phyloP scores from a whole-genome alignment of 768 basidiomycete genomes.

The Rhodocollybia butyracea region DNA sequence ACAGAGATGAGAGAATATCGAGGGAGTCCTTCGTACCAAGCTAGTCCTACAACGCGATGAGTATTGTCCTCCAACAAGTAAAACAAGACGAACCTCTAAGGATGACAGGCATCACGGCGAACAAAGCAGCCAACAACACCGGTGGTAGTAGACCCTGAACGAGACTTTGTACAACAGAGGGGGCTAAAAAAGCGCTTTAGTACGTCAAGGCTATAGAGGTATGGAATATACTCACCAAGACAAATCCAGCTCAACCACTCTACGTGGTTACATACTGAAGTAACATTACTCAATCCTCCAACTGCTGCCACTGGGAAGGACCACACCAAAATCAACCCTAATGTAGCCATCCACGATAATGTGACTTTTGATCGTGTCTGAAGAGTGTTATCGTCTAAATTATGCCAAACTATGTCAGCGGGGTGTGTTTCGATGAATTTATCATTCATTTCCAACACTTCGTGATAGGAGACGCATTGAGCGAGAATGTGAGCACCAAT shows the following conservation, averaged over 20 bases:
- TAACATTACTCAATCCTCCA: conserved; percentile 59
- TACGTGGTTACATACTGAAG: conserved; percentile 45
- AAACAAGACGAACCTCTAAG: conserved; percentile 42
- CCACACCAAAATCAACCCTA: conserved; percentile 63
- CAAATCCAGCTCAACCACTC: conserved; percentile 62
- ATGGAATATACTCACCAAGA: conserved; percentile 20
- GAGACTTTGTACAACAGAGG: conserved; percentile 41
- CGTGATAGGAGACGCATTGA: conserved; percentile 55
- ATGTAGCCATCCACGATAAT: conserved; percentile 50
- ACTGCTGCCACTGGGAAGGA: conserved; percentile 65
- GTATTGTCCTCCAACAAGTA: conserved; percentile 6
- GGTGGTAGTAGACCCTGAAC: conserved; percentile 70
- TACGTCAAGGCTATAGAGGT: neutral
- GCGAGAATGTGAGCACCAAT: conserved; percentile 71
- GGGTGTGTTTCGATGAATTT: conserved; percentile 60
- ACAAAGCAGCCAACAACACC: conserved; percentile 56
- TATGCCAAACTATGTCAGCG: conserved; percentile 57
- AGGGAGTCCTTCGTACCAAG: conserved; percentile 71
- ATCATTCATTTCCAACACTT: conserved; percentile 52
- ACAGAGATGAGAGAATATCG: conserved; percentile 65
- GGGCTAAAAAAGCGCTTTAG: conserved; percentile 22
- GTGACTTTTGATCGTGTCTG: conserved; percentile 48
- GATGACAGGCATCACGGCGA: conserved; percentile 57
- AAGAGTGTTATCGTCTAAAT: conserved; percentile 47
- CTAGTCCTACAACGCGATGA: conserved; percentile 34